These are phyloP conservation scores for Conringia planisiliqua DNA, from an alignment of 345 rosid genomes.

Conservation along the genomic window DNA sequence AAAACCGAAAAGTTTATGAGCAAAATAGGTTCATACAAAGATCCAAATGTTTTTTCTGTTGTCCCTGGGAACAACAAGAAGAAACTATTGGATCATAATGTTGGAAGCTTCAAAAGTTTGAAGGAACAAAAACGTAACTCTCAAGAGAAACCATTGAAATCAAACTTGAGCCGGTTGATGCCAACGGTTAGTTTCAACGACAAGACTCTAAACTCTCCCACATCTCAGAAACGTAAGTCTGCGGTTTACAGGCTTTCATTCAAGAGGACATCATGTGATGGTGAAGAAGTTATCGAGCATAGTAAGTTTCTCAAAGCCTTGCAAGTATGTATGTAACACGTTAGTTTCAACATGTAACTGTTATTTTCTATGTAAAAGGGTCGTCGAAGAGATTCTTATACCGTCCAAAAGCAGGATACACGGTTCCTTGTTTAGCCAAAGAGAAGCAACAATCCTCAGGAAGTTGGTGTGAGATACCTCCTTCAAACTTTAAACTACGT, in stretches of 20 bases:
- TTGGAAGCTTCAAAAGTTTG: slow-evolving; percentile 27
- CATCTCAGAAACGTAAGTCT: slow-evolving; percentile 45
- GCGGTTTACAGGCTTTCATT: slow-evolving; percentile 56
- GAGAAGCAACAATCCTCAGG: slow-evolving; percentile 52
- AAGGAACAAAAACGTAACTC: slow-evolving; percentile 19
- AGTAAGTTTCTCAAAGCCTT: slow-evolving; percentile 38
- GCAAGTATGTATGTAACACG: background rate
- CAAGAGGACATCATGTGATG: slow-evolving; percentile 64
- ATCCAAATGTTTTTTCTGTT: slow-evolving; percentile 11
- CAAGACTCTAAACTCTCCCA: slow-evolving; percentile 27
- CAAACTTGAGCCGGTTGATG: slow-evolving; percentile 25
- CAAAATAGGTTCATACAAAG: slow-evolving; percentile 10
- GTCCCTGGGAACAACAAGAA: slow-evolving; percentile 24
- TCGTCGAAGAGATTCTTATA: slow-evolving; percentile 52
- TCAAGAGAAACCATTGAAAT: slow-evolving; percentile 26
- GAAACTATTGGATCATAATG: slow-evolving; percentile 25
- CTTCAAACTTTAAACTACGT: slow-evolving; percentile 65
- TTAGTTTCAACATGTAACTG: background rate
- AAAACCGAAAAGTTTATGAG: too few species aligned
- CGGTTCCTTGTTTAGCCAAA: slow-evolving; percentile 42
- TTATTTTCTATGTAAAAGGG: slow-evolving; percentile 34
- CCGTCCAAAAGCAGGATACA: slow-evolving; percentile 59
- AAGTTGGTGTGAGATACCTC: slow-evolving; percentile 61
- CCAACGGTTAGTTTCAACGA: slow-evolving; percentile 42
- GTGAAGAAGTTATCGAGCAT: slow-evolving; percentile 49